Base-by-base conservation (phyloP, 2,329 filamentous ascomycete species). In the Uncinocarpus reesii region DNA sequence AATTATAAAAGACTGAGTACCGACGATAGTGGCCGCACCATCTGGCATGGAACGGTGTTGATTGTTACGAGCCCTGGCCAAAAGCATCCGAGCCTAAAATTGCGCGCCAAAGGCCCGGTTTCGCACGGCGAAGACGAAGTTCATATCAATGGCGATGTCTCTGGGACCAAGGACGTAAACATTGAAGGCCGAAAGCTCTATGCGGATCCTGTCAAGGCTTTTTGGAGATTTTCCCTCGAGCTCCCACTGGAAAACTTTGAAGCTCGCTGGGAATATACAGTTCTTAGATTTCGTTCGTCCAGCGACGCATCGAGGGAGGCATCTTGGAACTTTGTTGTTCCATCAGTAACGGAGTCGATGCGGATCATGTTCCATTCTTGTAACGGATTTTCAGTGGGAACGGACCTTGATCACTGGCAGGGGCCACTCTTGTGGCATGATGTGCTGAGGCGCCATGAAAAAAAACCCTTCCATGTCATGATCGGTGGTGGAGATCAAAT, bases 401-500 rank as follows among this genome's bases (percentile, higher is more conserved):
- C 79, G 0, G 78, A 82, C 54, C 72, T 78, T 58, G 72, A 80
- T 18, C 73, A 73, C 8, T 82, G 78, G 78, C 71, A 73, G 29
- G 79, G 79, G 1, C 75, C 75, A 2, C 76, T 72, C 20, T 65
- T 83, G 24, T 82, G 79, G 79, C 78, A 81, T 53, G 79, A 82
- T 53, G 79, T 81, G 26, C 60, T 81, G 48, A 74, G 79, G 38
- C 67, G 77, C 50, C 79, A 83, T 56, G 71, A 71, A 56, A 61
- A 75, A 60, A 71, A 71, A 53, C 78, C 79, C 6, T 80, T 82
- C 62, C 77, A 80, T 58, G 75, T 80, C 55, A 85, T 83, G 81
- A 77, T 95, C 53, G 90, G 90, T 45, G 90, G 90, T 49, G 90
- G 90, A 51, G 90, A 96, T 61, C 90, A 95, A 67, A 80, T 82